Base-by-base conservation (phyloP, 345 rosid genomes). In the Lenwebbia sp. region DNA sequence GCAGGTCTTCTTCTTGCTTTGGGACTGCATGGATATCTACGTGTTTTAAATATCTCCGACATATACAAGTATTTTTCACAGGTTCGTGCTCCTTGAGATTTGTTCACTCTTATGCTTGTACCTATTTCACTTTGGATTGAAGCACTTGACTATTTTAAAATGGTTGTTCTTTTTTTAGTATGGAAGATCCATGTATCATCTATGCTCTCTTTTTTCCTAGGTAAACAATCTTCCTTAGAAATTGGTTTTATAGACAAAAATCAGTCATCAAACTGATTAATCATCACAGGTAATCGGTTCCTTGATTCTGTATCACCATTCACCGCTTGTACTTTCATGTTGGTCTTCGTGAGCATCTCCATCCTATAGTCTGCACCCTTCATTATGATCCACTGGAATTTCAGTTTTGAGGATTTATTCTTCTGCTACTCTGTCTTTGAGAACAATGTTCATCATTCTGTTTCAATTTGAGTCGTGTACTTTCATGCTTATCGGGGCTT, bases 1-100 rank as follows among this genome's bases (percentile, higher is more conserved):
- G 96, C 99, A 84, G 99, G 99, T 84, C 99, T 97, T 88, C 95
- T 97, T 74, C 94, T 96, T 88, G 98, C 99, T 30, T 90, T 97
- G 88, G 99, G 99, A 86, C 91, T 97, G 88, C 99, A 97, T 88
- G 99, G 99, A 83, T 94, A 93, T 90, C 92, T 97, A 82, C 95
- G 92, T 87, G 96, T 93, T 87, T 90, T 97, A 90, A 89, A 81
- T 60, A 94, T 93, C 87, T 91, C 92, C 52, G 99, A 97, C 91
- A 94, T 96, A 89, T 97, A 92, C 92, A 92, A 92, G 65, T 96
- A 97, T 87, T 94, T 96, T 85, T 89, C 94, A 86, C 95, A 94
- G 99, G 99, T 97, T 87, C 84, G 50, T 76, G 83, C 87, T 87
- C 83, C 84, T 54, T 10, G 22, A 85, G 85, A 33, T 28, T 84